Conservation (phyloP, 176 grass and related monocot genomes). For the Rhynchospora pubera region DNA sequence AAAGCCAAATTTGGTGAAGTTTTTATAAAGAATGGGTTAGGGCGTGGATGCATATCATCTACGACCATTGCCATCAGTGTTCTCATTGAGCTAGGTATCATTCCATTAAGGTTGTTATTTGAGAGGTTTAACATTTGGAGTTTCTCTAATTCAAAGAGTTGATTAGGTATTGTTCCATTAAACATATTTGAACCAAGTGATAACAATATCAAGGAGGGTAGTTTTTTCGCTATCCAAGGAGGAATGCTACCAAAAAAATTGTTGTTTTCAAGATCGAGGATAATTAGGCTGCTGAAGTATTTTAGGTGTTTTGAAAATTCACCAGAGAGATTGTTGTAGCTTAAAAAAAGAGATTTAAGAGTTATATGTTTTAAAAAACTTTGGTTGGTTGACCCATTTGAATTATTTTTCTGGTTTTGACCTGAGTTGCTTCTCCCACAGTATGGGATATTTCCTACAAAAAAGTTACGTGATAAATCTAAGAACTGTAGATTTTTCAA, state of each 20-base stretch:
- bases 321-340: constrained; percentile 20
- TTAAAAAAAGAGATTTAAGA: not conserved
- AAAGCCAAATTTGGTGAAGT: too few species aligned
- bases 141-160: not conserved
- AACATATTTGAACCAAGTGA: constrained; percentile 19
- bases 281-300: not conserved
- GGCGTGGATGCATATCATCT: too few species aligned
- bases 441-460: not conserved
- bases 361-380: too few species aligned
- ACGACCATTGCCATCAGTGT: too few species aligned
- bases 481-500: not conserved
- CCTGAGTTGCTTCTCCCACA: not conserved
- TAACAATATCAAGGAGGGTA: not conserved
- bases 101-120: not conserved
- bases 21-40: too few species aligned
- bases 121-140: not conserved
- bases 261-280: constrained; percentile 28
- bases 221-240: not conserved
- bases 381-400: too few species aligned
- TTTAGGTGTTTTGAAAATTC: constrained; percentile 15
- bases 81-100: not conserved
- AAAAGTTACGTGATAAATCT: constrained; percentile 12
- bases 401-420: not conserved
- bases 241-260: constrained; percentile 18
- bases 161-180: not conserved